These are phyloP conservation scores for Aspergillus homomorphus DNA, from an alignment of 495 filamentous ascomycete species.

Conservation along the genomic window DNA sequence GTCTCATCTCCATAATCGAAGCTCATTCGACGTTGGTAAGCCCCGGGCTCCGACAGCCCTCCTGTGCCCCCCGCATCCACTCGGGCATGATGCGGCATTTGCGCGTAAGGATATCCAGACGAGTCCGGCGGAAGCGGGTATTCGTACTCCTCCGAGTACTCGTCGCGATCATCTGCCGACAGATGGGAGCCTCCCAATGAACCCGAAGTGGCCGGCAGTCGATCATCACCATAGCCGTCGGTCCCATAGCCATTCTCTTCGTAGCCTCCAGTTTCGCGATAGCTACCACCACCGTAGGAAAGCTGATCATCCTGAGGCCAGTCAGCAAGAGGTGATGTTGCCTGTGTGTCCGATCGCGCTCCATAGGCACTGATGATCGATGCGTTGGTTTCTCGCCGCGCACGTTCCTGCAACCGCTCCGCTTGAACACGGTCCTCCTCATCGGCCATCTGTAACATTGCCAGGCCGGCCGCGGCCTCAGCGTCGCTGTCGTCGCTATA, in stretches of 20 bases:
- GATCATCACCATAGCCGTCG: slow-evolving; percentile 12
- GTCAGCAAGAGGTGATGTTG: slow-evolving; percentile 46
- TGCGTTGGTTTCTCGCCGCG: slow-evolving; percentile 50
- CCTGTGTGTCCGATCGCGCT: slow-evolving; percentile 22
- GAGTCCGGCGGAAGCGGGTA: slow-evolving; percentile 45
- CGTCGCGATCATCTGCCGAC: slow-evolving; percentile 30
- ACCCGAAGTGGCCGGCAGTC: slow-evolving; percentile 20
- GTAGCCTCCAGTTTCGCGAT: slow-evolving; percentile 68
- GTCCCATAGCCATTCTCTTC: slow-evolving; percentile 49
- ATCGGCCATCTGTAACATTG: slow-evolving; percentile 80
- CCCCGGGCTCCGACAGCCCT: slow-evolving; percentile 70
- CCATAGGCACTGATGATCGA: slow-evolving; percentile 36
- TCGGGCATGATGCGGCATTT: slow-evolving; percentile 50
- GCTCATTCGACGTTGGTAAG: slow-evolving; percentile 66
- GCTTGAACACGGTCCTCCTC: slow-evolving; percentile 66
- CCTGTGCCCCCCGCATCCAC: slow-evolving; percentile 85
- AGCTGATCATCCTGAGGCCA: slow-evolving; percentile 69
- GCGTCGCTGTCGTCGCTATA: slow-evolving; percentile 80
- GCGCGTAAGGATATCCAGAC: slow-evolving; percentile 59
- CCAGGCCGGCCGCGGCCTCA: slow-evolving; percentile 81
- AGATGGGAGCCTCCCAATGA: slow-evolving; percentile 40
- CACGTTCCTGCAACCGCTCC: slow-evolving; percentile 44
- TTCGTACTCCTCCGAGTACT: slow-evolving; percentile 42
- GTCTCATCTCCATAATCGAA: slow-evolving; percentile 92
- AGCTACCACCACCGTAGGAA: slow-evolving; percentile 67